A percentile compares a stretch with the other conserved stretches of the same genome.
Evolutionary conservation across 176 grass and related monocot genomes (phyloP).

Genomic region (Leersia perrieri): DNA sequence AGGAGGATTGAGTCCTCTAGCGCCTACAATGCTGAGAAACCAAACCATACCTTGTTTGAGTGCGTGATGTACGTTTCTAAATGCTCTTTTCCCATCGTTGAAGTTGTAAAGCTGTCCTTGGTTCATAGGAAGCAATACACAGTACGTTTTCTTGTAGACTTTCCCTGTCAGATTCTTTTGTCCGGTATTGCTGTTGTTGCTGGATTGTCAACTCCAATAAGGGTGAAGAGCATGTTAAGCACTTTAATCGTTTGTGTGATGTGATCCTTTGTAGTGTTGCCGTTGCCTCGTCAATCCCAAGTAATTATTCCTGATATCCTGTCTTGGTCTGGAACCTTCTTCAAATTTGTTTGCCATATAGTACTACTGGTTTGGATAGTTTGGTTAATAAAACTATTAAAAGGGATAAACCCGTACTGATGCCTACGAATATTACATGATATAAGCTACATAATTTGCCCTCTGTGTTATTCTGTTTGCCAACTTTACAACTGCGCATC

Average conservation of each 20-base stretch:
- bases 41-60: background rate
- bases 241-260: background rate
- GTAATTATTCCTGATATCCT: background rate
- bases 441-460: background rate
- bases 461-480: constrained; percentile 13
- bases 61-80: background rate
- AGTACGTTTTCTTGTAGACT: background rate
- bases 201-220: background rate
- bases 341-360: background rate
- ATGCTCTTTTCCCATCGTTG: background rate
- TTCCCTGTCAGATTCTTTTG: background rate
- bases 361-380: background rate
- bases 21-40: background rate
- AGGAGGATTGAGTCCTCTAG: constrained; percentile 46
- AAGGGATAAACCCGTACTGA: background rate
- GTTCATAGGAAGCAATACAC: background rate
- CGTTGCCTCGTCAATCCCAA: background rate
- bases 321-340: constrained; percentile 1
- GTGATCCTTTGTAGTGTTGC: background rate
- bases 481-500: constrained; percentile 16
- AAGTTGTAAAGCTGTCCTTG: background rate
- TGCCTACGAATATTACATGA: background rate
- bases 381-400: background rate
- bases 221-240: background rate
- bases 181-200: background rate